phyloP scores from a whole-genome alignment of 345 rosid species.

The Hypericum perforatum region DNA sequence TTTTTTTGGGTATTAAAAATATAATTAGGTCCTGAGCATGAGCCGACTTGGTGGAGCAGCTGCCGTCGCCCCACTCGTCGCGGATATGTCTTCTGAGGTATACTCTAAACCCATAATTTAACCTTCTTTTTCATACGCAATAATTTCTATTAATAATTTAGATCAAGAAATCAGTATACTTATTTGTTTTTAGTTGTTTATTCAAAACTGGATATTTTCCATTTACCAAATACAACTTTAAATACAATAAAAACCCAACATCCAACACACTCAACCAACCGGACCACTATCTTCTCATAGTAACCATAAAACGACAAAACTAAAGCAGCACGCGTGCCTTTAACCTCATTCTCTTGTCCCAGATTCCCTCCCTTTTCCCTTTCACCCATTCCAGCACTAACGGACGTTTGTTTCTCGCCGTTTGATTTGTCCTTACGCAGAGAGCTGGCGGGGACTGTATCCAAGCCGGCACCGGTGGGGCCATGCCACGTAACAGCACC shows the following conservation, averaged over 20 bases:
- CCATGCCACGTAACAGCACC: conserved; percentile 12
- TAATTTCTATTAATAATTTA: too few relatives aligned
- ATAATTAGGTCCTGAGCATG: conserved; percentile 75
- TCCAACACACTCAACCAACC: too few relatives aligned
- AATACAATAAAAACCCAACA: too few relatives aligned
- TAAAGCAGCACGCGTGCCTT: conserved; percentile 75
- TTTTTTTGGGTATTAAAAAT: not conserved
- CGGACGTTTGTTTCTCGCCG: not conserved
- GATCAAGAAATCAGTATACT: too few relatives aligned
- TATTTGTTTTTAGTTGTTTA: too few relatives aligned
- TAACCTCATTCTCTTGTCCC: conserved; percentile 15
- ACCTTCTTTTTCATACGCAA: too few relatives aligned
- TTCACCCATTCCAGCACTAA: not conserved
- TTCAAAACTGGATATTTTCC: too few relatives aligned
- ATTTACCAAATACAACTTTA: too few relatives aligned
- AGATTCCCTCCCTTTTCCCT: conserved; percentile 32
- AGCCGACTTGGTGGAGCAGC: conserved; percentile 89
- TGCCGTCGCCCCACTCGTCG: conserved; percentile 74
- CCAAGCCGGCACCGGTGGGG: conserved; percentile 33
- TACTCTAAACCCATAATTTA: not conserved
- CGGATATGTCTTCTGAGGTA: conserved; percentile 76
- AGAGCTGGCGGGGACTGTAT: conserved; percentile 37
- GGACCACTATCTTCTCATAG: not conserved
- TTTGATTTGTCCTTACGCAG: conserved; percentile 1
- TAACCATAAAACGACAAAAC: conserved; percentile 42